Conservation (phyloP, 2,329 filamentous ascomycete genomes). For the Colletotrichum orbiculare region DNA sequence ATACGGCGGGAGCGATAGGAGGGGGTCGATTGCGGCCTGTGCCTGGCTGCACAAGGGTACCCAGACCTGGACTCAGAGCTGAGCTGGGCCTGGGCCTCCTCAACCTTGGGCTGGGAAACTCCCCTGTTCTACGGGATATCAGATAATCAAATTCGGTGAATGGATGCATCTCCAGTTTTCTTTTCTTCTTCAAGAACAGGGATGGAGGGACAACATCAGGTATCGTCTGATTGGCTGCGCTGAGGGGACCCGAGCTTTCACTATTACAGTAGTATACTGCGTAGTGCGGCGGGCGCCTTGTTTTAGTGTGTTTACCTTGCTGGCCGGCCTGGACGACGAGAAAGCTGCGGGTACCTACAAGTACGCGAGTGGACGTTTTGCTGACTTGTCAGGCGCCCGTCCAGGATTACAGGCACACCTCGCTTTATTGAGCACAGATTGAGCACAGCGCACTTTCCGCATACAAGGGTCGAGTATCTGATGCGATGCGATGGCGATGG, state of each 20-base stretch:
- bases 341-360: slow-evolving; percentile 7
- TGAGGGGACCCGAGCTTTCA: slow-evolving; percentile 13
- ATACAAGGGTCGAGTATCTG: too few species aligned
- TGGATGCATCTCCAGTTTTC: neutral
- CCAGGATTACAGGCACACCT: too few species aligned
- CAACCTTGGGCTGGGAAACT: too few species aligned
- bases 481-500: too few species aligned
- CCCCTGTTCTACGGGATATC: neutral
- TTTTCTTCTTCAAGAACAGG: neutral
- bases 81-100: too few species aligned
- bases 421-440: too few species aligned
- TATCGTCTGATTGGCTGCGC: neutral
- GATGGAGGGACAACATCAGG: neutral
- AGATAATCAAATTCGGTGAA: slow-evolving; percentile 4
- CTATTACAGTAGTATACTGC: slow-evolving; percentile 1
- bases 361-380: neutral
- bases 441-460: too few species aligned
- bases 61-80: too few species aligned
- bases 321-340: neutral
- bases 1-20: neutral
- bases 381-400: too few species aligned
- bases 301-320: slow-evolving; percentile 21
- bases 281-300: slow-evolving; percentile 7
- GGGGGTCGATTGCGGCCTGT: neutral
- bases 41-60: neutral